Conservation (phyloP, 345 rosid genomes). For the Anastatica hierochuntica region DNA sequence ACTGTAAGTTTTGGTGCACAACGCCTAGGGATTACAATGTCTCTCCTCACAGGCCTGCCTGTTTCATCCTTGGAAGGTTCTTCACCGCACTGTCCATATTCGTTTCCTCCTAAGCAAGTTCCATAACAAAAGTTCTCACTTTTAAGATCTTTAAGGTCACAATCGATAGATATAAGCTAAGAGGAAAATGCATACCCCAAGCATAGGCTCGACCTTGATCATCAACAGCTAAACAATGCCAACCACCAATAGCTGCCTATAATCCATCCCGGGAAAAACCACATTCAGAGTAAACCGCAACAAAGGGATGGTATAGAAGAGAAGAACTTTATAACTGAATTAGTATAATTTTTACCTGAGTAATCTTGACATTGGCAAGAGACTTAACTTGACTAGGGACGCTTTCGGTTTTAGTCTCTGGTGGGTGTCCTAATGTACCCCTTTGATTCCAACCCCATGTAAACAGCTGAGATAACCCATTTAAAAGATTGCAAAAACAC, state of each 20-base stretch:
- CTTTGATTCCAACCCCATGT: slow-evolving; percentile 99
- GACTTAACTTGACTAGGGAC: slow-evolving; percentile 71
- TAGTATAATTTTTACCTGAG: slow-evolving; percentile 44
- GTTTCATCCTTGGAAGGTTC: slow-evolving; percentile 85
- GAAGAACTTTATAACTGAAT: not conserved
- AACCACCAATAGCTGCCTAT: slow-evolving; percentile 98
- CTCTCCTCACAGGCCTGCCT: slow-evolving; percentile 74
- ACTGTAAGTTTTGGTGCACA: slow-evolving; percentile 87
- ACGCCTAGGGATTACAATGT: slow-evolving; percentile 84
- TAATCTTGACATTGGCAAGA: slow-evolving; percentile 65
- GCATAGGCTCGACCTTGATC: slow-evolving; percentile 96
- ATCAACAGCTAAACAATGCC: slow-evolving; percentile 99
- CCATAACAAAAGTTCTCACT: not conserved
- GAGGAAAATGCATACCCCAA: slow-evolving; percentile 54
- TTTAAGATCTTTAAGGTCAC: not conserved
- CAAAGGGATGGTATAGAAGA: not conserved
- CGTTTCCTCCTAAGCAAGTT: slow-evolving; percentile 67
- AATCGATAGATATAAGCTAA: not conserved
- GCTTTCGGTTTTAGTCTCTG: slow-evolving; percentile 83
- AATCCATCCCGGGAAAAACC: slow-evolving; percentile 16
- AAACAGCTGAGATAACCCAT: slow-evolving; percentile 55
- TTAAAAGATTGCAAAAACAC: not conserved
- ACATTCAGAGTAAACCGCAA: not conserved
- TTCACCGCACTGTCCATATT: slow-evolving; percentile 99
- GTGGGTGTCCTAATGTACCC: slow-evolving; percentile 93